Evolutionary conservation across 768 basidiomycete genomes (phyloP), one percentile per base, ranked within the genome.

Genomic region (Boletus rubroflammeus): DNA sequence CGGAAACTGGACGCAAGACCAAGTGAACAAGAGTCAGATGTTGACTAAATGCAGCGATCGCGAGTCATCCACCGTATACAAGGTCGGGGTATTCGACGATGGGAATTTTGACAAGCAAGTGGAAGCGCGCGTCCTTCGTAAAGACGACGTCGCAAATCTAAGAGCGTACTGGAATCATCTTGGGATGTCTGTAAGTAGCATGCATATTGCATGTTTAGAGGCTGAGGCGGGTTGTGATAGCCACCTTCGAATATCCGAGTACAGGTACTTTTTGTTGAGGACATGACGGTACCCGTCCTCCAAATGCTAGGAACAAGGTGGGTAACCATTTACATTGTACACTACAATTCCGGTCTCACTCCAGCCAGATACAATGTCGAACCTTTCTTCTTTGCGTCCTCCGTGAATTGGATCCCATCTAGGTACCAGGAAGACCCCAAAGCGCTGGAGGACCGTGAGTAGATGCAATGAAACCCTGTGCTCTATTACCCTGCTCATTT

Each of bases 1-100:
- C 59, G 72, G 73, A 9, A 84, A 82, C 58, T 83, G 83, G 83
- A 81, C 78, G 0, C 60, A 50, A 6, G 65, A 63, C 6, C 81
- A 82, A 53, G 71, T 77, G 36, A 17, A 48, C 34, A 66, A 66
- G 51, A 73, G 75, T 49, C 62, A 65, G 49, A 75, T 78, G 58
- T 41, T 70, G 50, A 57, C 47, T 6, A 60, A 46, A 40, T 67
- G 59, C 23, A 52, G 55, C 21, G 41, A 58, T 32, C 26, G 28
- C n/a, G 47, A 59, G 23, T 19, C 26, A 23, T 71, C 64, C 7
- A 51, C 46, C 5, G 23, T 71, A 7, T 56, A 66, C 57, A 61
- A 50, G 49, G 23, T 66, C n/a, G 34, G 42, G 15, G 50, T 70
- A 5, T 43, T 54, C 13, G 32, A 58, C 32, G 28, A 60, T 15